Evolutionary conservation across 768 basidiomycete genomes (phyloP), one percentile per base, ranked within the genome.

Genomic region (Russula brevipes): DNA sequence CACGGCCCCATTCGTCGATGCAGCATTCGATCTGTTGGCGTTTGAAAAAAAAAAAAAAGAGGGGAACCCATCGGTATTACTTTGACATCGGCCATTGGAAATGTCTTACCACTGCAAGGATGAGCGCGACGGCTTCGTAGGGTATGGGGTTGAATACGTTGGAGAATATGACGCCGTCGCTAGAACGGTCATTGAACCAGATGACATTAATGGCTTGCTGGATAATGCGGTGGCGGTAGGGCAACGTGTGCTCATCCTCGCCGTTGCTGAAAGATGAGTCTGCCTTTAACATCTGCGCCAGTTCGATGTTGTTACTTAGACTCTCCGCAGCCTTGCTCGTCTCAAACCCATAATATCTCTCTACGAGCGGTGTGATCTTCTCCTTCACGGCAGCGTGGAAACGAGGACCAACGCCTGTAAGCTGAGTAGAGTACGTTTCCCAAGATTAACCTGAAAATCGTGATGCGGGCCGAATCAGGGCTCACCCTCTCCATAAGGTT

Each of bases 181-280:
- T 56, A 38, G 53, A 54, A 39, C 63, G 58, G 47, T 56, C 63
- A 35, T 60, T 51, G 54, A 64, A 64, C 63, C 58, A 64, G 41
- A 64, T 33, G 3, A 64, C 17, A 30, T 64, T 56, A 41, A 64
- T 50, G 7, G 53, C 63, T 39, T 60, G 54, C 24, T 64, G 63
- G 14, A 64, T 56, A 30, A 60, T 42, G 19, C 57, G 58, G 42
- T 64, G 58, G 11, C 35, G 58, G 39, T 64, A 64, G 3, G 63
- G 63, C 44, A 60, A 38, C 19, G n/a, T 19, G 10, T 35, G 35
- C 12, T 35, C 59, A 12, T n/a, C 52, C 16, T 54, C 41, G 35
- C 49, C 54, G 12, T 54, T 24, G 38, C 45, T 49, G 38, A 64
- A 64, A 36, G 53, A 4, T 24, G 30, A 38, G 19, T 59, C 57